Evolutionary conservation across 2,329 filamentous ascomycete species (phyloP).

Genomic region (Bipolaris cookei): DNA sequence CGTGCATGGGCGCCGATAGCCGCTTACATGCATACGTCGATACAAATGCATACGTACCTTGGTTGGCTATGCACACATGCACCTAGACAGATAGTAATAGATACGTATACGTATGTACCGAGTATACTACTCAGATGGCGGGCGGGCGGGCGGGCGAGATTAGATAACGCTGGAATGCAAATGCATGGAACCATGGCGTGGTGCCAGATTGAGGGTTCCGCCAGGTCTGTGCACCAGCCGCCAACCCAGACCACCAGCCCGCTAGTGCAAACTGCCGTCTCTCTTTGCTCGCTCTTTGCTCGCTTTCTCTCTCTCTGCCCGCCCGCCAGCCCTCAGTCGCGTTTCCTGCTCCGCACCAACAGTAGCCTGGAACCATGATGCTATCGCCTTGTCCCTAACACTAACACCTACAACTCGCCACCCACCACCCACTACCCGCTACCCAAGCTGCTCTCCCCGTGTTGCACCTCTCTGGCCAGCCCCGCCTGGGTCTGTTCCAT

Average conservation of each 20-base stretch:
- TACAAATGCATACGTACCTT: no score
- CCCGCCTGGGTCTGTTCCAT: background rate
- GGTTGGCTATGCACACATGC: no score
- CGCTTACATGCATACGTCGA: no score
- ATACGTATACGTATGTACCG: no score
- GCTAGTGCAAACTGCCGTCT: slow-evolving; percentile 19
- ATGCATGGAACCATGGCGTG: slow-evolving; percentile 6
- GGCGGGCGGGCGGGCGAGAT: slow-evolving; percentile 1
- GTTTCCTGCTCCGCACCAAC: background rate
- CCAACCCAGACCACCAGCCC: slow-evolving; percentile 6
- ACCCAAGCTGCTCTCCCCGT: no score
- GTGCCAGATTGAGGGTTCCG: slow-evolving; percentile 7
- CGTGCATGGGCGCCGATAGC: background rate
- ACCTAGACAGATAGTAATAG: no score
- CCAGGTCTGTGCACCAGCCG: slow-evolving; percentile 11
- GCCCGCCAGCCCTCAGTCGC: background rate
- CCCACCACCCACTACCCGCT: no score
- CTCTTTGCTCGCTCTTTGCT: background rate
- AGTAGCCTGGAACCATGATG: slow-evolving; percentile 4
- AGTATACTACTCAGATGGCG: background rate
- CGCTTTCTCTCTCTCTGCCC: background rate
- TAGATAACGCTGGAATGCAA: slow-evolving; percentile 16
- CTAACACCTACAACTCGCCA: no score
- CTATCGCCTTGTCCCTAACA: background rate
- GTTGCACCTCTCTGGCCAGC: background rate